phyloP scores from a whole-genome alignment of 208 protist species.

The Naegleria lovaniensis region DNA sequence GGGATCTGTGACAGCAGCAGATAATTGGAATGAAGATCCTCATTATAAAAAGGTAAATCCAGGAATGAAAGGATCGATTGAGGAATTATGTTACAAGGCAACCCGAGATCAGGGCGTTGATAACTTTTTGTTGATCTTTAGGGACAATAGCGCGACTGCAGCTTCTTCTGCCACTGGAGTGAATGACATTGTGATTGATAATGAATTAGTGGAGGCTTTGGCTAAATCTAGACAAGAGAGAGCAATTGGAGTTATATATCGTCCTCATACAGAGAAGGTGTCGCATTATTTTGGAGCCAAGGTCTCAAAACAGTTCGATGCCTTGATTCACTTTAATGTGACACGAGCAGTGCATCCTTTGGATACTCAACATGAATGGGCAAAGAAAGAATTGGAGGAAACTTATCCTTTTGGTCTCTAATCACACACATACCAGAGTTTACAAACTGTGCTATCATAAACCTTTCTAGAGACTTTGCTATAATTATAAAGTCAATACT shows the following conservation, averaged over 20 bases:
- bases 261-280: constrained; percentile 27
- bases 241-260: constrained; percentile 36
- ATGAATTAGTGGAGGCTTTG: background rate
- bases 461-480: too few species aligned
- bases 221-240: background rate
- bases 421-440: too few species aligned
- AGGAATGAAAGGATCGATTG: constrained; percentile 21
- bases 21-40: constrained; percentile 21
- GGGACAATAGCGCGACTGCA: background rate
- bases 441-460: too few species aligned
- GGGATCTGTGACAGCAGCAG: constrained; percentile 35
- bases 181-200: too few species aligned
- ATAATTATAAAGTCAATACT: too few species aligned
- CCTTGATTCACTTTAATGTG: constrained; percentile 35
- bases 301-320: constrained; percentile 34
- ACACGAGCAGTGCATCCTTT: constrained; percentile 31
- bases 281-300: constrained; percentile 33
- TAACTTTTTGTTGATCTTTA: background rate
- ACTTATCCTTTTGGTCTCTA: background rate
- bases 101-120: background rate
- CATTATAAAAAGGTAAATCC: constrained; percentile 5
- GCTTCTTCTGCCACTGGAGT: background rate
- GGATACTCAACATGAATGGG: constrained; percentile 9
- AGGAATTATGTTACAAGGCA: constrained; percentile 24
- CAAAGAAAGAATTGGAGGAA: background rate